phyloP scores from a whole-genome alignment of 164 flowering plant species.

The Magnolia kwangsiensis region DNA sequence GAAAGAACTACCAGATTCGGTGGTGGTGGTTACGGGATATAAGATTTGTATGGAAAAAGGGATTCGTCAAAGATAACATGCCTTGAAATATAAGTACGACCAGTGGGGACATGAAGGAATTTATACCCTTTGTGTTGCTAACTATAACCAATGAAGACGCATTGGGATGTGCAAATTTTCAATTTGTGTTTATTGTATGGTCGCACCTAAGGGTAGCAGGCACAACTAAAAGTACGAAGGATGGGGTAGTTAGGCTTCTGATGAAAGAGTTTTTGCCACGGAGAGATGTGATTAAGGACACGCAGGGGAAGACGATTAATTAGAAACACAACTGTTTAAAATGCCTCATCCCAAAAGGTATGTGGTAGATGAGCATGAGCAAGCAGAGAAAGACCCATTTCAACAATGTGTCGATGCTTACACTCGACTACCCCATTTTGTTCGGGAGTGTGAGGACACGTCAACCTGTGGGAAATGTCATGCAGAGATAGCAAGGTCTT shows the following conservation, averaged over 20 bases:
- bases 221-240: constrained; percentile 3
- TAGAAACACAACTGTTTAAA: not conserved
- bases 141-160: constrained; percentile 11
- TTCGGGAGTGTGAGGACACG: not conserved
- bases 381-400: not conserved
- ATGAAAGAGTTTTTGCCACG: not conserved
- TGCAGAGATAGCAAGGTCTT: not conserved
- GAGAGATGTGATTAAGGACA: not conserved
- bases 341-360: not conserved
- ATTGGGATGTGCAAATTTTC: not conserved
- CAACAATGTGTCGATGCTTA: not conserved
- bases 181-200: not conserved
- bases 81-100: not conserved
- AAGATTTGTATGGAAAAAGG: not conserved
- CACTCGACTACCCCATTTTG: constrained; percentile 5
- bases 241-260: not conserved
- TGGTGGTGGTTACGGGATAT: not conserved
- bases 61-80: constrained; percentile 13
- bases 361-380: not conserved
- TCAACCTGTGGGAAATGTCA: not conserved
- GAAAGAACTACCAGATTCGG: not conserved
- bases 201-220: constrained; percentile 1
- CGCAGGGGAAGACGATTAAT: no score
- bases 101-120: not conserved
- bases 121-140: constrained; percentile 1